phyloP scores from a whole-genome alignment of 2,329 filamentous ascomycete species.

The Colletotrichum paranaense region DNA sequence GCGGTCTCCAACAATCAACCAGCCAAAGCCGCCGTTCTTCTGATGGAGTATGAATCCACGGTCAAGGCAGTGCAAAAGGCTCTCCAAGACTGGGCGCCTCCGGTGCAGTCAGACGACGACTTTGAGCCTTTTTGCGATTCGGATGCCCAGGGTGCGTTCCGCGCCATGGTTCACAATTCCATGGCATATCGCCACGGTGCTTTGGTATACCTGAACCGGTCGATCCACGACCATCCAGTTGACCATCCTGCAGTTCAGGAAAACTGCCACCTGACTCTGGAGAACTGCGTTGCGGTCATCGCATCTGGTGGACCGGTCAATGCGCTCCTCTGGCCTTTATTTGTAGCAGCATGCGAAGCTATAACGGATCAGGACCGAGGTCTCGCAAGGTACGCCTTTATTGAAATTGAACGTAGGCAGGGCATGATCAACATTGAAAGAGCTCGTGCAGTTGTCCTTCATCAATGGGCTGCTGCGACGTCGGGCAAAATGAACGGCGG shows the following conservation, averaged over 20 bases:
- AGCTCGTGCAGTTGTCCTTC: not conserved
- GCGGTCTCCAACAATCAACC: not conserved
- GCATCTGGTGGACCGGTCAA: constrained; percentile 68
- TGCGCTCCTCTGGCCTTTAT: constrained; percentile 72
- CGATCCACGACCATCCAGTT: not conserved
- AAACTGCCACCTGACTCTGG: constrained; percentile 60
- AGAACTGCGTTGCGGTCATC: constrained; percentile 65
- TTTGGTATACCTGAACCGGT: not conserved
- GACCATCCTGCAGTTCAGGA: constrained; percentile 62
- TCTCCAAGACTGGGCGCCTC: not conserved
- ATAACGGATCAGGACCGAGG: constrained; percentile 59
- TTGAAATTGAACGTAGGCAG: constrained; percentile 64
- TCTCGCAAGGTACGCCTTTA: constrained; percentile 62
- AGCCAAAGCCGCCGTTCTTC: not conserved
- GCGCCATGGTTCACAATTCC: not conserved
- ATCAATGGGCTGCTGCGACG: not conserved
- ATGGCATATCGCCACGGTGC: not conserved
- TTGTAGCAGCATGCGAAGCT: constrained; percentile 71
- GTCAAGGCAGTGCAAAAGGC: not conserved
- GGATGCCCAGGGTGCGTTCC: not conserved
- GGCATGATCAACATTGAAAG: constrained; percentile 66
- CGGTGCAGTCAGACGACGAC: not conserved
- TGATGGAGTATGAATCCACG: not conserved
- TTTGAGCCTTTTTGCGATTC: not conserved
- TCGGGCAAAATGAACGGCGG: constrained; percentile 46